Percentiles rank a stretch among this genome's conserved stretches.
Evolutionary conservation across 2,329 filamentous ascomycete species (phyloP).

Genomic region (Aschersonia sp.): DNA sequence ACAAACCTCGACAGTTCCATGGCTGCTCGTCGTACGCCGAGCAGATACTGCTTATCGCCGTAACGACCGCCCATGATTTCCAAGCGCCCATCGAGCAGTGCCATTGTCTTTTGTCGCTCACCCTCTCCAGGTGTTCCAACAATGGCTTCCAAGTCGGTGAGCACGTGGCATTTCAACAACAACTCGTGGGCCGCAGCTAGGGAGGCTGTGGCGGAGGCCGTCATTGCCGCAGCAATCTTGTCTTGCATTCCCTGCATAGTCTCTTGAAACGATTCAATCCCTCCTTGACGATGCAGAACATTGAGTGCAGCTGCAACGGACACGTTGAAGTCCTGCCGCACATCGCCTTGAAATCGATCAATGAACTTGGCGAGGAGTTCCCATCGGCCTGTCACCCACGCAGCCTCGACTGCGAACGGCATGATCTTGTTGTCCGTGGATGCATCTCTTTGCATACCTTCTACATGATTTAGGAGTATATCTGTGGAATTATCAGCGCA

Average conservation of each 20-base stretch:
- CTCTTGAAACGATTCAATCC: conserved; percentile 37
- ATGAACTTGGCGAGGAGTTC: conserved; percentile 57
- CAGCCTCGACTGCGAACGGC: conserved; percentile 78
- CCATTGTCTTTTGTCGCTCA: conserved; percentile 17
- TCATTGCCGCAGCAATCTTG: conserved; percentile 59
- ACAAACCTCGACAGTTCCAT: conserved; percentile 65
- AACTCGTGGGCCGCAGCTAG: conserved; percentile 72
- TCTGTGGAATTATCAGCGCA: conserved; percentile 33
- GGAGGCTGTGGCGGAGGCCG: conserved; percentile 62
- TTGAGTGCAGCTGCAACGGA: conserved; percentile 48
- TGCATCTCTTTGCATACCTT: conserved; percentile 49
- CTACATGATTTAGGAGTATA: conserved; percentile 73
- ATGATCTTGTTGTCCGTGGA: conserved; percentile 49
- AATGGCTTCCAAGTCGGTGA: conserved; percentile 78
- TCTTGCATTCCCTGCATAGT: conserved; percentile 52
- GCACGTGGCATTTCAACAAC: conserved; percentile 74
- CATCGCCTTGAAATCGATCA: conserved; percentile 33
- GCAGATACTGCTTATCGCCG: conserved; percentile 83
- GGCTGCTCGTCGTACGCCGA: conserved; percentile 71
- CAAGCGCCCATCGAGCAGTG: conserved; percentile 55
- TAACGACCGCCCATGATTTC: conserved; percentile 80
- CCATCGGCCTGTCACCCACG: conserved; percentile 83
- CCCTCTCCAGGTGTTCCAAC: conserved; percentile 31
- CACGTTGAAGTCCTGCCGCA: conserved; percentile 59
- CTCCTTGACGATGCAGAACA: conserved; percentile 42